These are phyloP conservation scores for Bondarzewia mesenterica DNA, from an alignment of 1,284 basidiomycete species.

Conservation along the genomic window DNA sequence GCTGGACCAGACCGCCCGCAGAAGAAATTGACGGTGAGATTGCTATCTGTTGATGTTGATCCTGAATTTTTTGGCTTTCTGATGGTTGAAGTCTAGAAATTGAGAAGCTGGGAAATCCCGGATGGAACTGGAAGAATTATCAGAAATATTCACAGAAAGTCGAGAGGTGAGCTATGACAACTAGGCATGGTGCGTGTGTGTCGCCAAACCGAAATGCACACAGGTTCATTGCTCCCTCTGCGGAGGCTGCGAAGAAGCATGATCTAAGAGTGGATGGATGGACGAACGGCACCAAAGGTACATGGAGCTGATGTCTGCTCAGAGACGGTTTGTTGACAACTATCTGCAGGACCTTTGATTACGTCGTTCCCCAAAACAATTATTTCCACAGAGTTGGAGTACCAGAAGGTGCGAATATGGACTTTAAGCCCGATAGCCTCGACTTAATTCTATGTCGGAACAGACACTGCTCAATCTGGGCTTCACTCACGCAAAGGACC, in stretches of 20 bases:
- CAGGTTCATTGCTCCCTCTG: not conserved
- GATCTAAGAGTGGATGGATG: not conserved
- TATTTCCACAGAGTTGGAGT: too few species aligned
- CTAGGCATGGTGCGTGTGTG: too few species aligned
- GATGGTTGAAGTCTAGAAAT: not conserved
- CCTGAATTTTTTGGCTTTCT: not conserved
- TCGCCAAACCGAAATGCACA: not conserved
- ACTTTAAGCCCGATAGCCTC: too few species aligned
- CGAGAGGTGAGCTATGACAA: not conserved
- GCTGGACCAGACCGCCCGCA: slow-evolving; percentile 18
- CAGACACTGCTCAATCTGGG: too few species aligned
- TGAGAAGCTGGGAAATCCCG: slow-evolving; percentile 3
- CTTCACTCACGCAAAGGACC: too few species aligned
- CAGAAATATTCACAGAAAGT: slow-evolving; percentile 1
- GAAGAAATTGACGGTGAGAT: slow-evolving; percentile 20
- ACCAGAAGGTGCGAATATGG: too few species aligned
- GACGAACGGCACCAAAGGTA: not conserved
- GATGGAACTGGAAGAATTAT: slow-evolving; percentile 4
- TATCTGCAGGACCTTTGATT: too few species aligned
- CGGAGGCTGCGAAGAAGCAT: not conserved
- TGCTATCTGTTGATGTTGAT: not conserved
- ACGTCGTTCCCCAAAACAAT: too few species aligned
- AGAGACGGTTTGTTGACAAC: too few species aligned
- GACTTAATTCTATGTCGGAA: too few species aligned
- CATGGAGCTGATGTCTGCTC: not conserved